These are phyloP conservation scores for Suillus luteus DNA, from an alignment of 768 basidiomycete genomes.

Conservation along the genomic window DNA sequence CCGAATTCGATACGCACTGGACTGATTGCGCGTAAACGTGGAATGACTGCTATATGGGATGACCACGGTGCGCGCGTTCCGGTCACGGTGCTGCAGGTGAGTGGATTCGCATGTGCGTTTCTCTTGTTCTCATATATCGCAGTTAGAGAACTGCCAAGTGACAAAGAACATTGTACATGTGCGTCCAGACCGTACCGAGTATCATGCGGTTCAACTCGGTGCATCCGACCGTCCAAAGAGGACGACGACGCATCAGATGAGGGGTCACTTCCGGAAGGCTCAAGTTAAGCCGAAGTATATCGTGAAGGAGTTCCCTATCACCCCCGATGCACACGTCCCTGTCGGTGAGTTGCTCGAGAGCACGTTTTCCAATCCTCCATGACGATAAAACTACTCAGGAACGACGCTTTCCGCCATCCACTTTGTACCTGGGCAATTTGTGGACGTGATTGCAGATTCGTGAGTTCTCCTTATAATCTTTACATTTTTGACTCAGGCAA, in stretches of 20 bases:
- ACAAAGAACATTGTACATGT: slow-evolving; percentile 73
- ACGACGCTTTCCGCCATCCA: slow-evolving; percentile 89
- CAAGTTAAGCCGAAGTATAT: slow-evolving; percentile 80
- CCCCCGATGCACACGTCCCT: slow-evolving; percentile 85
- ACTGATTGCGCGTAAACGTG: slow-evolving; percentile 90
- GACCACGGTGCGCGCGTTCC: slow-evolving; percentile 85
- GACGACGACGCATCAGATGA: slow-evolving; percentile 75
- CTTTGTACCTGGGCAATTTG: slow-evolving; percentile 96
- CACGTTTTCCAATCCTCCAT: background rate
- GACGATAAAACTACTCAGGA: slow-evolving; percentile 46
- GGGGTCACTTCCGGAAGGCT: slow-evolving; percentile 87
- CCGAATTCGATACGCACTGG: slow-evolving; percentile 87
- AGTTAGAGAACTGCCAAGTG: slow-evolving; percentile 91
- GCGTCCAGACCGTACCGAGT: slow-evolving; percentile 66
- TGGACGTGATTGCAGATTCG: slow-evolving; percentile 91
- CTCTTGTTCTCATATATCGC: slow-evolving; percentile 17
- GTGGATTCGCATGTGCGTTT: slow-evolving; percentile 22
- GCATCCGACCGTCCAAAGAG: slow-evolving; percentile 74
- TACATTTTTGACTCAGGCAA: slow-evolving; percentile 13
- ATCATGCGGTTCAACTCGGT: slow-evolving; percentile 94
- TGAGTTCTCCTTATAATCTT: slow-evolving; percentile 45
- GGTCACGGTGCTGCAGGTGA: slow-evolving; percentile 92
- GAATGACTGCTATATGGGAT: slow-evolving; percentile 95
- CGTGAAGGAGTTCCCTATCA: slow-evolving; percentile 87
- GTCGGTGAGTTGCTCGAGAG: slow-evolving; percentile 59